Evolutionary conservation across 768 basidiomycete genomes (phyloP).

Genomic region (Lyophyllum atratum): DNA sequence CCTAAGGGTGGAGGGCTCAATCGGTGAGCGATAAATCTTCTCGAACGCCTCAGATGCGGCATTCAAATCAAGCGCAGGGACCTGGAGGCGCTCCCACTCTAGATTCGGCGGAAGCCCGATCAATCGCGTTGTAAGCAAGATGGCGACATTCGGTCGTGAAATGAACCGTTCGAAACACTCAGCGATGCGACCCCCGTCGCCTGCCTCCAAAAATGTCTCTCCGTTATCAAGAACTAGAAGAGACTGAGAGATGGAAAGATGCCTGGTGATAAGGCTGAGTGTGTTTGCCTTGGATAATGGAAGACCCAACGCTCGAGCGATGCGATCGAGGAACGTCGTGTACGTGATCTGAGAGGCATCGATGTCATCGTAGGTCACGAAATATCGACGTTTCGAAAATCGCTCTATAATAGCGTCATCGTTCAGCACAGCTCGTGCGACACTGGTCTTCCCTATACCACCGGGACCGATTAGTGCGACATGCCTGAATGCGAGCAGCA

Average conservation of each 20-base stretch:
- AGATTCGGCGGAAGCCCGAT: conserved; percentile 10
- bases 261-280: not conserved
- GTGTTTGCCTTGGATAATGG: not conserved
- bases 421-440: conserved; percentile 10
- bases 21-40: not conserved
- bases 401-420: not conserved
- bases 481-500: not conserved
- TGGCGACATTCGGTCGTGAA: conserved; percentile 8
- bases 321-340: conserved; percentile 8
- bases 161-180: conserved; percentile 10
- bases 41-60: conserved; percentile 8
- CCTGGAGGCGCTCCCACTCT: conserved; percentile 6
- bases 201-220: conserved; percentile 17
- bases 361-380: conserved; percentile 14
- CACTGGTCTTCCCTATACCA: conserved; percentile 16
- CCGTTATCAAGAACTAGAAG: conserved; percentile 18
- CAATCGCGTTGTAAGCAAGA: conserved; percentile 10
- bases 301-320: conserved; percentile 1
- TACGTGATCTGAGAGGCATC: conserved; percentile 7
- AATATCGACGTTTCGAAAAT: conserved; percentile 6
- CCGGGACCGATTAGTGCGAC: conserved; percentile 16
- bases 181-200: conserved; percentile 8
- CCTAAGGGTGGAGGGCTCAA: not conserved
- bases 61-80: conserved; percentile 8
- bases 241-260: not conserved